Evolutionary conservation across 2,329 filamentous ascomycete species (phyloP), one percentile per base, ranked within the genome.

Genomic region (Aspergillus brunneoviolaceus): DNA sequence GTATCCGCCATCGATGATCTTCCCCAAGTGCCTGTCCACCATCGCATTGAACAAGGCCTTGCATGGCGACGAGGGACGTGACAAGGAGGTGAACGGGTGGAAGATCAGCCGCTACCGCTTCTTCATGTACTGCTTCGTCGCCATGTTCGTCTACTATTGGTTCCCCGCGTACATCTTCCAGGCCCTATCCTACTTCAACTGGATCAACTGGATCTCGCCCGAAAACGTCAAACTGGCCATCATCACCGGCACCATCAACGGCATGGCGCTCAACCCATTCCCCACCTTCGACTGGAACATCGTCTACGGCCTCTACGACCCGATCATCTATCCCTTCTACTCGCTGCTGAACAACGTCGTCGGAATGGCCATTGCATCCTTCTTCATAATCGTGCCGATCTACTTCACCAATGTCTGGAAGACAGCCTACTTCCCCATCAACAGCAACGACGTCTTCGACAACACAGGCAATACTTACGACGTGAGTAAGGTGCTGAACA

Each of bases 241-340:
- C 9, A 47, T 60, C 4, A 56, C 51, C 16, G 58, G 58, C 1
- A 31, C 48, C 3, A 31, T 57, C 25, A 57, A 23, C 21, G 58
- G 58, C 27, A 39, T 60, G 7, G 58, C 53, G 3, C 51, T 60
- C 39, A 60, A 60, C 9, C 58, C 58, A 1, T 21, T 60, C 5
- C 58, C 58, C 9, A 60, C 58, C 5, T 60, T 60, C 21, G 58
- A 60, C 42, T 60, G 58, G 58, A 60, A 60, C 23, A 45, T 60
- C 2, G 23, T 57, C 25, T 57, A 55, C 16, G n/a, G 19, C 2
- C 10, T 49, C 16, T 35, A 52, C 7, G 58, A 29, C 27, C 27
- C 27, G 27, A 29, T 29, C 27, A 29, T 29, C 27, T 29, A 29
- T 3, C 27, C 27, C 7, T 29, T 29, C 7, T 29, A 29, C 7